Conservation (phyloP, 23 red algal genomes). For the Gracilaria gracilis region DNA sequence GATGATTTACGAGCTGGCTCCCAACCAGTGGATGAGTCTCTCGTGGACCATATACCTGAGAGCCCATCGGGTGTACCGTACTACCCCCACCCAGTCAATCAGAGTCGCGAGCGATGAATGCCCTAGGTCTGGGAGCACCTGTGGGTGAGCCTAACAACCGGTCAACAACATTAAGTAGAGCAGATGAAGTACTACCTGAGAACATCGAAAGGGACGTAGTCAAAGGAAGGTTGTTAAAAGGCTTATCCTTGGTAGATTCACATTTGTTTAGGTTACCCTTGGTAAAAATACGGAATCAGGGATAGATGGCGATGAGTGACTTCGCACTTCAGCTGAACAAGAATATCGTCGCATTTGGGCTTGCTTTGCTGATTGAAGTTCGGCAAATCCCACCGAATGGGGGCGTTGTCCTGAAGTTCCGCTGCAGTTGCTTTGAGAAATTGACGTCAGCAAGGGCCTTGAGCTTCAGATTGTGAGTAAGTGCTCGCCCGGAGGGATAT, state of each 20-base stretch:
- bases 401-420: not conserved
- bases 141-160: not conserved
- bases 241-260: not conserved
- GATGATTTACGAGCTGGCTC: not conserved
- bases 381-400: not conserved
- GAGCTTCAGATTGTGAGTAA: conserved; percentile 63
- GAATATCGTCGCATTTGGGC: conserved; percentile 83
- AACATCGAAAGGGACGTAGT: conserved; percentile 64
- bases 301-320: conserved; percentile 23
- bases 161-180: not conserved
- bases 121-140: not conserved
- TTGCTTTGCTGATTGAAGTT: conserved; percentile 18
- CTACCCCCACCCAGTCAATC: not conserved
- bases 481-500: conserved; percentile 40
- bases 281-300: conserved; percentile 62
- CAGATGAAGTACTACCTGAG: conserved; percentile 34
- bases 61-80: not conserved
- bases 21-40: conserved; percentile 30
- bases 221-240: too few relatives aligned
- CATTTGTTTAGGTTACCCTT: conserved; percentile 19
- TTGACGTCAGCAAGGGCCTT: conserved; percentile 12
- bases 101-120: not conserved
- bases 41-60: conserved; percentile 49
- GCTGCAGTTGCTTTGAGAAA: conserved; percentile 16
- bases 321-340: conserved; percentile 89